phyloP scores from a whole-genome alignment of 2,329 filamentous ascomycete genomes.

The Penicillium fuscoglaucum region DNA sequence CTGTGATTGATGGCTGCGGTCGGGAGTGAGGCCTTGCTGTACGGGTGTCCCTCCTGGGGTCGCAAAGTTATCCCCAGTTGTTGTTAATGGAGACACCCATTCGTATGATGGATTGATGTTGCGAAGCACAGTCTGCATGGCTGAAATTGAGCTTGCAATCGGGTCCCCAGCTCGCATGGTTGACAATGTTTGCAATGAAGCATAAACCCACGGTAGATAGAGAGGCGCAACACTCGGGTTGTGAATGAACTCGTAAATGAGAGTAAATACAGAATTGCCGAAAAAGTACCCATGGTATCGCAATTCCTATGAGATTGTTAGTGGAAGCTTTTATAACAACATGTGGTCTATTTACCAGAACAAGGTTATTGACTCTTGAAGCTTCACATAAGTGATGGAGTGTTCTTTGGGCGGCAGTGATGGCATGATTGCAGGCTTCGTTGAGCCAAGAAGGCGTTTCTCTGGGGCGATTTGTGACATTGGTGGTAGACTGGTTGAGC shows the following conservation, averaged over 20 bases:
- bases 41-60: neutral
- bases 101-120: conserved; percentile 35
- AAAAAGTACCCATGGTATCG: conserved; percentile 50
- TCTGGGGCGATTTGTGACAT: conserved; percentile 19
- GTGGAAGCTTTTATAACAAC: neutral
- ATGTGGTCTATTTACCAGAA: conserved; percentile 32
- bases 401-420: conserved; percentile 45
- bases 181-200: conserved; percentile 39
- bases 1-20: neutral
- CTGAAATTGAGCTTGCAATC: conserved; percentile 30
- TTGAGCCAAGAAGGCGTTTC: conserved; percentile 44
- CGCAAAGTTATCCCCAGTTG: neutral
- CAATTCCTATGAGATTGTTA: conserved; percentile 36
- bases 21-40: neutral
- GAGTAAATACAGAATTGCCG: conserved; percentile 43
- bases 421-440: conserved; percentile 46
- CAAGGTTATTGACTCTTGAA: conserved; percentile 43
- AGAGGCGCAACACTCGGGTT: conserved; percentile 38
- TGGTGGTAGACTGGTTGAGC: conserved; percentile 7
- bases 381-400: conserved; percentile 46
- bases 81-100: conserved; percentile 19
- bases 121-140: conserved; percentile 36
- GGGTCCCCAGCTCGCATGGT: conserved; percentile 38
- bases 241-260: conserved; percentile 48
- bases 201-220: conserved; percentile 47